A percentile compares a stretch with the other conserved stretches of the same genome.
phyloP scores from a whole-genome alignment of 1,139 yeast genomes.

The Protomyces arabidopsidicola region DNA sequence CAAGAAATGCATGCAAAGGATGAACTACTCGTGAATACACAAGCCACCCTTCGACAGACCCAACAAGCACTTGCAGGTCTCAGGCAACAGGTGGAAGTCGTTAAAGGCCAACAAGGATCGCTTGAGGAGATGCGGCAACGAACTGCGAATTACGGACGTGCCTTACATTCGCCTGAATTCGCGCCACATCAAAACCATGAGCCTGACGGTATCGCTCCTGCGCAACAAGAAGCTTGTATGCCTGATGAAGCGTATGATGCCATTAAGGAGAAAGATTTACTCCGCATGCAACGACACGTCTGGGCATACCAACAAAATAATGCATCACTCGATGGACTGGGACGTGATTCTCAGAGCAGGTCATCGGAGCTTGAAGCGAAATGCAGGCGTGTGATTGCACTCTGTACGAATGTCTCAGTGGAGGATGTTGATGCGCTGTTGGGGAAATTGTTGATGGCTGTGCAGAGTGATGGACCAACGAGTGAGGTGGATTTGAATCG shows the following conservation, averaged over 20 bases:
- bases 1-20: conserved; percentile 49
- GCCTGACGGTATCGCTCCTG: conserved; percentile 21
- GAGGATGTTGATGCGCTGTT: conserved; percentile 74
- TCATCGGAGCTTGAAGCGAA: conserved; percentile 70
- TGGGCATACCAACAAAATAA: conserved; percentile 72
- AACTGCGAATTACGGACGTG: conserved; percentile 47
- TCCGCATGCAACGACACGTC: conserved; percentile 61
- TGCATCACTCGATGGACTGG: conserved; percentile 48
- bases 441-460: conserved; percentile 83
- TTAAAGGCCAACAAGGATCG: conserved; percentile 49
- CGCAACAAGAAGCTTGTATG: conserved; percentile 6
- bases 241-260: conserved; percentile 54
- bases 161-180: conserved; percentile 32
- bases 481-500: conserved; percentile 55
- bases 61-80: conserved; percentile 47
- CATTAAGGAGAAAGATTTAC: background rate
- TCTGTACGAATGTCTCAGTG: conserved; percentile 82
- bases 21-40: conserved; percentile 46
- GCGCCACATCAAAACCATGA: background rate
- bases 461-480: conserved; percentile 62
- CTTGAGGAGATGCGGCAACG: conserved; percentile 54
- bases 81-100: conserved; percentile 45
- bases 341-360: conserved; percentile 48
- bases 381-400: conserved; percentile 80
- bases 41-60: conserved; percentile 49